These are phyloP conservation scores for Neofusicoccum ribis DNA, from an alignment of 2,329 filamentous ascomycete genomes.

Conservation along the genomic window DNA sequence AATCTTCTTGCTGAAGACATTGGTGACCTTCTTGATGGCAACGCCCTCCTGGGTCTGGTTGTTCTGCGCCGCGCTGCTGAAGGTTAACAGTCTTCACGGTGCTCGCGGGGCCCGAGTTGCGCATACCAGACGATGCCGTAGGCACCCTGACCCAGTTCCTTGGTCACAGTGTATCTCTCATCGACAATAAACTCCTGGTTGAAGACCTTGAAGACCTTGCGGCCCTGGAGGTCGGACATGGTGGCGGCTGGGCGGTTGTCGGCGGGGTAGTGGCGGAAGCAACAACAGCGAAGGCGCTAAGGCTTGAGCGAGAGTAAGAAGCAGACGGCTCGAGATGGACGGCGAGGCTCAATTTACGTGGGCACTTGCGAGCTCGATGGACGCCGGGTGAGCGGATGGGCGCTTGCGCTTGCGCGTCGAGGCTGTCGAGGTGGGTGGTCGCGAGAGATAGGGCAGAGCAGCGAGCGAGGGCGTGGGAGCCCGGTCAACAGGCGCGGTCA, in stretches of 20 bases:
- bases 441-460: conserved; percentile 4
- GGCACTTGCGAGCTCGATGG: not conserved
- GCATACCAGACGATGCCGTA: conserved; percentile 97
- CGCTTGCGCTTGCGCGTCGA: conserved; percentile 13
- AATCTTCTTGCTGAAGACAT: conserved; percentile 99
- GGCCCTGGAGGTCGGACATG: conserved; percentile 65
- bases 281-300: not conserved
- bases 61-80: conserved; percentile 81
- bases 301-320: not conserved
- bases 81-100: conserved; percentile 25
- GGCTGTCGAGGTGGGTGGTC: conserved; percentile 9
- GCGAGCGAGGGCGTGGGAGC: conserved; percentile 9
- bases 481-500: conserved; percentile 6
- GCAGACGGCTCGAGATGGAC: not conserved
- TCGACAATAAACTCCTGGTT: conserved; percentile 99
- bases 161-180: conserved; percentile 96
- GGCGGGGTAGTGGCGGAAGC: conserved; percentile 1
- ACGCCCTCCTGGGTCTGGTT: conserved; percentile 88
- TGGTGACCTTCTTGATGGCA: conserved; percentile 99
- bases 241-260: conserved; percentile 21
- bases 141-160: conserved; percentile 96
- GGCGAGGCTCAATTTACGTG: not conserved
- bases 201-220: conserved; percentile 99
- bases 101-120: conserved; percentile 8
- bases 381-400: not conserved